Evolutionary conservation across 2,329 filamentous ascomycete genomes (phyloP).

Genomic region (Lasiodiplodia gonubiensis): DNA sequence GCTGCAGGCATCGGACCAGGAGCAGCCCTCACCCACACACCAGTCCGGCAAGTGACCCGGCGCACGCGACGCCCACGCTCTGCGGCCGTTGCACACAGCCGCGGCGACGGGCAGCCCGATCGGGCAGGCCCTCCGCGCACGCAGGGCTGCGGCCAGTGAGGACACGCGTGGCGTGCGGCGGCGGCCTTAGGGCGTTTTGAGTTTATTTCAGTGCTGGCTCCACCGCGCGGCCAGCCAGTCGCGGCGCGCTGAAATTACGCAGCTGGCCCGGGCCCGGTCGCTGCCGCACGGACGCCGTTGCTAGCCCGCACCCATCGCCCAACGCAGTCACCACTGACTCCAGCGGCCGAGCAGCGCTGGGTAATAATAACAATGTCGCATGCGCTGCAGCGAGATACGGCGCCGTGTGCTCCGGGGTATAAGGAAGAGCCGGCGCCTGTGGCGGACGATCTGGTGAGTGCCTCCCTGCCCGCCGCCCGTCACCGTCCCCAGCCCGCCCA

Average conservation of each 20-base stretch:
- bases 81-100: conserved; percentile 27
- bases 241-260: conserved; percentile 24
- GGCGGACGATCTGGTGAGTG: conserved; percentile 51
- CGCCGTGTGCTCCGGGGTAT: conserved; percentile 45
- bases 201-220: conserved; percentile 31
- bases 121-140: conserved; percentile 22
- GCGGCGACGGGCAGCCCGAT: conserved; percentile 16
- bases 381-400: conserved; percentile 38
- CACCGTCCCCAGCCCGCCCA: conserved; percentile 30
- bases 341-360: conserved; percentile 33
- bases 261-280: conserved; percentile 17
- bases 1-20: conserved; percentile 24
- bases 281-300: conserved; percentile 36
- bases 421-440: conserved; percentile 53
- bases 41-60: conserved; percentile 25
- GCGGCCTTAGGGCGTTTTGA: conserved; percentile 32
- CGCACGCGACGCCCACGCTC: conserved; percentile 27
- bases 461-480: conserved; percentile 38
- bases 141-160: conserved; percentile 26
- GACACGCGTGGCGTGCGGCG: conserved; percentile 28
- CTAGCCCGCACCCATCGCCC: conserved; percentile 39
- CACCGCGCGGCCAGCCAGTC: conserved; percentile 21
- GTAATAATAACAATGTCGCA: conserved; percentile 50
- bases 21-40: conserved; percentile 15
- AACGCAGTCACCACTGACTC: conserved; percentile 32